These are phyloP conservation scores for Leccinum truebloodii DNA, from an alignment of 768 basidiomycete species.

Conservation along the genomic window DNA sequence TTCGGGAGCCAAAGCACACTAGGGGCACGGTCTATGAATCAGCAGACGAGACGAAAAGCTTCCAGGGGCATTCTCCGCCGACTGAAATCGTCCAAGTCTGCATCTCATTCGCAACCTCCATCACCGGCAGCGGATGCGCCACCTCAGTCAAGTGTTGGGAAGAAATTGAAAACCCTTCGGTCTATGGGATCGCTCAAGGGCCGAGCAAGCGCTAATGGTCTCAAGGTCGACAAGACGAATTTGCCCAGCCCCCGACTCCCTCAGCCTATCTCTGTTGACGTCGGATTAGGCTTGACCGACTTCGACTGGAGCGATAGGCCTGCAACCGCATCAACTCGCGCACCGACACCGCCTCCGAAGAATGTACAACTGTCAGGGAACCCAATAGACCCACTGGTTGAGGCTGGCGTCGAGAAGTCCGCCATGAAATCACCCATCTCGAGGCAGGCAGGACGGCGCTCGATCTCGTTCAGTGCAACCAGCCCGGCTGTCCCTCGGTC, in stretches of 20 bases:
- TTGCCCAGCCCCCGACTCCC: conserved; percentile 54
- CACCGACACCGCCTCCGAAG: conserved; percentile 22
- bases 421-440: conserved; percentile 37
- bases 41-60: conserved; percentile 53
- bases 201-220: conserved; percentile 33
- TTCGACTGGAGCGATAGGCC: conserved; percentile 49
- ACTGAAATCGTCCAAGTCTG: conserved; percentile 48
- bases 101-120: conserved; percentile 47
- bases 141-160: conserved; percentile 38
- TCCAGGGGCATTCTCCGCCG: conserved; percentile 70
- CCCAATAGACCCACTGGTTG: conserved; percentile 14
- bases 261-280: conserved; percentile 52
- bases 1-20: conserved; percentile 82
- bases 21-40: conserved; percentile 42
- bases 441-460: conserved; percentile 61
- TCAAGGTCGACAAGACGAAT: conserved; percentile 39
- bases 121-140: conserved; percentile 42
- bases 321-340: conserved; percentile 12
- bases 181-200: conserved; percentile 82
- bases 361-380: conserved; percentile 20
- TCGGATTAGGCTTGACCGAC: conserved; percentile 57
- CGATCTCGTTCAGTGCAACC: conserved; percentile 60
- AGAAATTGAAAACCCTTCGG: conserved; percentile 68
- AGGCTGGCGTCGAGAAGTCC: conserved; percentile 37
- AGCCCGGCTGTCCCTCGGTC: conserved; percentile 31